A percentile compares a stretch with the other conserved stretches of the same genome.
Conservation (phyloP, 75 land plant genomes). For the Sequoia sempervirens region DNA sequence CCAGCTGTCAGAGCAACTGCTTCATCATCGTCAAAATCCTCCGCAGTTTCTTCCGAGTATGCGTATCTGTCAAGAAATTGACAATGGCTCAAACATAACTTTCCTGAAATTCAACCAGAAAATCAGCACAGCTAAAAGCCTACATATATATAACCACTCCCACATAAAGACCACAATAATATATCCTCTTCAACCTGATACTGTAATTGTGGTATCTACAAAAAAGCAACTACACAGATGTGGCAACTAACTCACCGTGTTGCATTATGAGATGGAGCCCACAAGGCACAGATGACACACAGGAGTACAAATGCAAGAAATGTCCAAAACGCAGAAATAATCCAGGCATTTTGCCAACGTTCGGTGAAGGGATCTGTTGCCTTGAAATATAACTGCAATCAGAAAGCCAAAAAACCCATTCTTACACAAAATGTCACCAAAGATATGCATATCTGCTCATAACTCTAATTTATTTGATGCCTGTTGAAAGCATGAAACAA, state of each 20-base stretch:
- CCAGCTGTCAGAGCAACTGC: conserved; percentile 53
- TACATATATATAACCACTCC: background rate
- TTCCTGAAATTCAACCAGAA: conserved; percentile 1
- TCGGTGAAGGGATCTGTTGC: conserved; percentile 85
- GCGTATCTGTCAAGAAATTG: conserved; percentile 51
- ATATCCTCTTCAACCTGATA: background rate
- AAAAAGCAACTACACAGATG: background rate
- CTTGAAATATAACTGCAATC: conserved; percentile 70
- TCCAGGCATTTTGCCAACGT: conserved; percentile 94
- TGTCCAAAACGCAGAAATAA: conserved; percentile 89
- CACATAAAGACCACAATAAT: background rate
- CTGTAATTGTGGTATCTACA: background rate
- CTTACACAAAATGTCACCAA: background rate
- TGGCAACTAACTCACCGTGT: conserved; percentile 43
- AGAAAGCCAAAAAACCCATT: background rate
- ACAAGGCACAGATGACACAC: conserved; percentile 77
- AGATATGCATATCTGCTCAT: background rate
- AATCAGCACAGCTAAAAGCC: background rate
- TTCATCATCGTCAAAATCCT: conserved; percentile 76
- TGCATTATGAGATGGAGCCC: conserved; percentile 94
- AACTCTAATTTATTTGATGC: background rate
- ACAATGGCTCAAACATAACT: background rate
- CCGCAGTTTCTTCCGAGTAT: conserved; percentile 74
- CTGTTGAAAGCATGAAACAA: background rate
- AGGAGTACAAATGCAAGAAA: conserved; percentile 66